Conservation (phyloP, 225 moss, liverwort and hornwort genomes). For the Climacium dendroides region DNA sequence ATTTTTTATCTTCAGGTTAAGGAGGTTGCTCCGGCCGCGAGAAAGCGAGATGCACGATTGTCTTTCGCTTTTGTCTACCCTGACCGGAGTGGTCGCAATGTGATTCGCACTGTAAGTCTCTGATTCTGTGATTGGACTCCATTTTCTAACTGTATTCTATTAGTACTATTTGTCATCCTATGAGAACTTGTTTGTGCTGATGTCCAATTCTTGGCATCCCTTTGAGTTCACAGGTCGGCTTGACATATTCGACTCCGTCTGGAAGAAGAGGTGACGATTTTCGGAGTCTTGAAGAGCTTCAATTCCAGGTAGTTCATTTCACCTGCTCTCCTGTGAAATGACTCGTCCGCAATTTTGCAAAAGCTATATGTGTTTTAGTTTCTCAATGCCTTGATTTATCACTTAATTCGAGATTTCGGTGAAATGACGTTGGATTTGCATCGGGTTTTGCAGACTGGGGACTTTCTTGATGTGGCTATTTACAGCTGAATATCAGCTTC, state of each 20-base stretch:
- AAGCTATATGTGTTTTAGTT: neutral
- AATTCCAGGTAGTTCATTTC: conserved; percentile 35
- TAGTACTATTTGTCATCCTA: neutral
- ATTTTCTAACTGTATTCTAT: neutral
- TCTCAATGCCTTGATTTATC: neutral
- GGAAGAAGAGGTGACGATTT: conserved; percentile 49
- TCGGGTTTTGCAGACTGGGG: conserved; percentile 38
- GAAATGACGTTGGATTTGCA: neutral
- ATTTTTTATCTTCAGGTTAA: conserved; percentile 45
- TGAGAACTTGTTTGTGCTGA: neutral
- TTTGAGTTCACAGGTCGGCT: conserved; percentile 30
- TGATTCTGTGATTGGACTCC: neutral
- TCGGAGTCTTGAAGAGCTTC: conserved; percentile 48
- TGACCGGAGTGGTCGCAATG: conserved; percentile 92
- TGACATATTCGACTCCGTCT: conserved; percentile 42
- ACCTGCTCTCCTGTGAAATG: neutral
- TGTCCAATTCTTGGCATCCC: neutral
- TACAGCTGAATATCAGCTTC: conserved; percentile 13
- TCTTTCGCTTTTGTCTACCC: conserved; percentile 99
- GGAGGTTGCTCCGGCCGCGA: conserved; percentile 93
- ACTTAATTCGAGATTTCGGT: neutral
- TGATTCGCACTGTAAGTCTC: conserved; percentile 80
- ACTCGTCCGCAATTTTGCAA: neutral
- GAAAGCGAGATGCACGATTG: conserved; percentile 82
- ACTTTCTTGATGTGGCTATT: conserved; percentile 59